Conservation (phyloP, 1,139 yeast genomes). For the Torulaspora globosa region DNA sequence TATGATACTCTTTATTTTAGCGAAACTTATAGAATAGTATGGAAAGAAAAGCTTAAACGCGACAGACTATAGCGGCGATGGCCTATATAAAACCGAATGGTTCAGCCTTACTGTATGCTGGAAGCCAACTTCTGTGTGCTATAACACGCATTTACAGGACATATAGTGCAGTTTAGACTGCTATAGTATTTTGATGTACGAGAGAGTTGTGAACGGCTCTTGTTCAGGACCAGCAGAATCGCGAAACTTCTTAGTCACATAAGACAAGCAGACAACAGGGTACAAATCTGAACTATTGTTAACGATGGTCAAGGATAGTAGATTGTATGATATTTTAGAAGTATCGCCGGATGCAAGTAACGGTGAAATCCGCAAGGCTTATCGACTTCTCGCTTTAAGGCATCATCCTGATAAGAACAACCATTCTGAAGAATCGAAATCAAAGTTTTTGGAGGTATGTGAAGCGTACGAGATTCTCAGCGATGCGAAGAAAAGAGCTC, state of each 20-base stretch:
- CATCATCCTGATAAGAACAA: conserved; percentile 70
- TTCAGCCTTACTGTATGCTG: background rate
- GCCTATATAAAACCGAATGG: background rate
- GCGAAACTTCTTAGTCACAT: conserved; percentile 4
- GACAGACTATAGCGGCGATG: background rate
- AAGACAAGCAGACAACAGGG: background rate
- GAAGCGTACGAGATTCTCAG: conserved; percentile 57
- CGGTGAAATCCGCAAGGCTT: conserved; percentile 56
- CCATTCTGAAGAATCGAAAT: conserved; percentile 50
- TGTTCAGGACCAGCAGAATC: background rate
- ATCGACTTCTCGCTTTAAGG: conserved; percentile 50
- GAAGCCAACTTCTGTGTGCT: background rate
- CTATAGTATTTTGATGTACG: conserved; percentile 1
- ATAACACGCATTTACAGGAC: background rate
- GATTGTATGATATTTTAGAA: conserved; percentile 25
- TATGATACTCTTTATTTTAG: background rate
- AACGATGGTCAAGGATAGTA: conserved; percentile 22
- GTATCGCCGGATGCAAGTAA: conserved; percentile 41
- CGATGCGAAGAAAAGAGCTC: conserved; percentile 49
- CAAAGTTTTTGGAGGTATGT: conserved; percentile 55
- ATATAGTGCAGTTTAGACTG: background rate
- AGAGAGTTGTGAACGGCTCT: background rate
- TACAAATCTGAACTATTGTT: background rate
- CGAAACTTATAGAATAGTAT: conserved; percentile 7
- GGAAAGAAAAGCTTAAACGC: conserved; percentile 6